A percentile compares a stretch with the other conserved stretches of the same genome.
These are phyloP conservation scores for Heimioporus sp. DNA, from an alignment of 768 basidiomycete species.

Conservation along the genomic window DNA sequence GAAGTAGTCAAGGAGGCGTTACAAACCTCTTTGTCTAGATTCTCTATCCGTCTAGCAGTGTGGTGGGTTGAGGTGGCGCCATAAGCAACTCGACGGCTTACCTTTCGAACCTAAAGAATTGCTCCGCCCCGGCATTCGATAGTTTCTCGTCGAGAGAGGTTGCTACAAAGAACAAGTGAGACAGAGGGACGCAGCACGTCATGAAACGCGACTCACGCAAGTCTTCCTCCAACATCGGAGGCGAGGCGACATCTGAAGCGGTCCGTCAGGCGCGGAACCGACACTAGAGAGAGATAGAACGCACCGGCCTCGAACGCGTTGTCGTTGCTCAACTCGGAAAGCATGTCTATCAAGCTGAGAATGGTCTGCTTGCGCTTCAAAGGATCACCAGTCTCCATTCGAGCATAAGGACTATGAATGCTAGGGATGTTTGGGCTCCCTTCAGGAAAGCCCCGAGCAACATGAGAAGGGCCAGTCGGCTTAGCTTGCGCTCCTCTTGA, in stretches of 20 bases:
- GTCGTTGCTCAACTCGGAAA: slow-evolving; percentile 44
- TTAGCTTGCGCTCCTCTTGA: slow-evolving; percentile 25
- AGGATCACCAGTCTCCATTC: slow-evolving; percentile 27
- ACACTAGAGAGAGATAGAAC: slow-evolving; percentile 7
- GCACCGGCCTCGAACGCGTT: slow-evolving; percentile 33
- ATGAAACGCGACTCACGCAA: slow-evolving; percentile 30
- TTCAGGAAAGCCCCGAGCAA: slow-evolving; percentile 27
- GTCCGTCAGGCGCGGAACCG: slow-evolving; percentile 5
- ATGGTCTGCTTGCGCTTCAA: slow-evolving; percentile 45
- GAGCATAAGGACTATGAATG: slow-evolving; percentile 27
- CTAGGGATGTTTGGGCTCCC: slow-evolving; percentile 21
- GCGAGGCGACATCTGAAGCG: slow-evolving; percentile 26
- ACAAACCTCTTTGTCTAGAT: slow-evolving; percentile 46
- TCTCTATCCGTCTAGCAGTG: slow-evolving; percentile 40
- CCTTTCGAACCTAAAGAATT: slow-evolving; percentile 49
- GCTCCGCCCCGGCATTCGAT: slow-evolving; percentile 48
- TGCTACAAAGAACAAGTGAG: slow-evolving; percentile 19
- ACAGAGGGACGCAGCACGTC: not conserved
- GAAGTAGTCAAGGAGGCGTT: not conserved
- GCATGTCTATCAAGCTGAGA: slow-evolving; percentile 44
- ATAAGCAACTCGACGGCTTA: slow-evolving; percentile 17
- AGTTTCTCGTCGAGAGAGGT: slow-evolving; percentile 51
- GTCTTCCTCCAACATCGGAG: slow-evolving; percentile 43
- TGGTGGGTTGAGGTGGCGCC: slow-evolving; percentile 3
- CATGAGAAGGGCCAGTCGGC: slow-evolving; percentile 21